phyloP scores from a whole-genome alignment of 2,329 filamentous ascomycete genomes.

The Pochonia chlamydosporia region DNA sequence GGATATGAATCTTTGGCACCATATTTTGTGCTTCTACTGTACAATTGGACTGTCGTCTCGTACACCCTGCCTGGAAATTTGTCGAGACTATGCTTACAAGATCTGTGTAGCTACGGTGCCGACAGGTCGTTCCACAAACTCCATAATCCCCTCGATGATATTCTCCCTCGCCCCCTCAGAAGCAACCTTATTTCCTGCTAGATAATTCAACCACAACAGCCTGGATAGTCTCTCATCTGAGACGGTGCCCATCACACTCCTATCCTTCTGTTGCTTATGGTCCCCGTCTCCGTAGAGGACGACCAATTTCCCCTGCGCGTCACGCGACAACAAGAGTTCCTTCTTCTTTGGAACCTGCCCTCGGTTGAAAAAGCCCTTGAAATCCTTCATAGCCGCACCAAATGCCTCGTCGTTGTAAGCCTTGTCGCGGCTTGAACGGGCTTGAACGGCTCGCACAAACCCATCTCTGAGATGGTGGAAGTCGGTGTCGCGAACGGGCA shows the following conservation, averaged over 20 bases:
- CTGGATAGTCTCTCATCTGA: conserved; percentile 74
- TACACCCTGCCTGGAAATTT: not conserved
- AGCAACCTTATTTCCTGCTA: conserved; percentile 80
- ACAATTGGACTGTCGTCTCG: not conserved
- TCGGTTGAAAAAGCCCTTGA: conserved; percentile 77
- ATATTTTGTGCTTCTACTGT: not conserved
- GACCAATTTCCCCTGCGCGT: conserved; percentile 58
- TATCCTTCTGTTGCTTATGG: conserved; percentile 34
- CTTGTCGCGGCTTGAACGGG: conserved; percentile 54
- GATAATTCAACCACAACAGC: conserved; percentile 83
- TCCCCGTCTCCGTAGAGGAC: conserved; percentile 62
- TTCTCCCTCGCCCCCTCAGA: conserved; percentile 75
- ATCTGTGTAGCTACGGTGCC: conserved; percentile 83
- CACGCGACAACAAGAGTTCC: conserved; percentile 68
- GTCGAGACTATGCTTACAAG: conserved; percentile 24
- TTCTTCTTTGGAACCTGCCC: conserved; percentile 75
- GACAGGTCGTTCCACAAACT: conserved; percentile 80
- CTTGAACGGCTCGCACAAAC: conserved; percentile 79
- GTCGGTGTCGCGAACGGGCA: conserved; percentile 89
- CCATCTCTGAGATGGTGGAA: conserved; percentile 90
- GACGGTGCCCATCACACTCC: conserved; percentile 62
- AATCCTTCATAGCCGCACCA: conserved; percentile 65
- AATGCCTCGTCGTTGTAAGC: conserved; percentile 67
- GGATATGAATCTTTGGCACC: not conserved
- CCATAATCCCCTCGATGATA: conserved; percentile 82